phyloP scores from a whole-genome alignment of 768 basidiomycete species.

The Boletus reticuloceps region DNA sequence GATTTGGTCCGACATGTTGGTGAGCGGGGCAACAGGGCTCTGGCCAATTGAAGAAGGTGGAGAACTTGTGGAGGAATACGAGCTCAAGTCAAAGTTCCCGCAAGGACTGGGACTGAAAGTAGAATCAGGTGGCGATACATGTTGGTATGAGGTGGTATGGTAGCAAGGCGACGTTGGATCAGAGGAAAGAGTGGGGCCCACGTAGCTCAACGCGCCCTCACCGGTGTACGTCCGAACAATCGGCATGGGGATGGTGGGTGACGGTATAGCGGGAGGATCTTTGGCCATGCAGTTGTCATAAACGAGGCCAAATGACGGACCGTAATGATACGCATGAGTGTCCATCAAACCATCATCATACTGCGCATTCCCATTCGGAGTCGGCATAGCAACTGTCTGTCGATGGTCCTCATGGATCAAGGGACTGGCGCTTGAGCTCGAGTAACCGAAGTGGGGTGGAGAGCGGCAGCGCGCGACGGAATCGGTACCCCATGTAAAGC shows the following conservation, averaged over 20 bases:
- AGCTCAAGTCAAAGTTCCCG: background rate
- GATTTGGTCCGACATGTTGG: background rate
- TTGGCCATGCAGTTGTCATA: background rate
- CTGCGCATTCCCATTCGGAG: background rate
- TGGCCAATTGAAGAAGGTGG: background rate
- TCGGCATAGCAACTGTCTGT: slow-evolving; percentile 2
- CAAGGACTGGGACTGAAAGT: background rate
- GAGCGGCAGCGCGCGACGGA: background rate
- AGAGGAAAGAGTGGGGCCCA: background rate
- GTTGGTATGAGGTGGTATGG: background rate
- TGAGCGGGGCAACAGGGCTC: background rate
- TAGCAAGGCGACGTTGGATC: background rate
- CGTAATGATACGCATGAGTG: background rate
- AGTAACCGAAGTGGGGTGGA: background rate
- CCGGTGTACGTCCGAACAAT: background rate
- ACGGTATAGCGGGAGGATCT: background rate
- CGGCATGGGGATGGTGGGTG: slow-evolving; percentile 2
- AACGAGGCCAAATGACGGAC: background rate
- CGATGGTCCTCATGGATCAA: background rate
- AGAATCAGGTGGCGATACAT: background rate
- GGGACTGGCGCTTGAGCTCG: background rate
- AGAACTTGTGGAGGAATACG: background rate
- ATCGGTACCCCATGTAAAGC: background rate
- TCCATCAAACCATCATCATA: background rate
- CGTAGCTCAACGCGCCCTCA: background rate